A percentile compares a stretch with the other conserved stretches of the same genome.
Evolutionary conservation across 2,329 filamentous ascomycete genomes (phyloP).

Genomic region (Colletotrichum sp.): DNA sequence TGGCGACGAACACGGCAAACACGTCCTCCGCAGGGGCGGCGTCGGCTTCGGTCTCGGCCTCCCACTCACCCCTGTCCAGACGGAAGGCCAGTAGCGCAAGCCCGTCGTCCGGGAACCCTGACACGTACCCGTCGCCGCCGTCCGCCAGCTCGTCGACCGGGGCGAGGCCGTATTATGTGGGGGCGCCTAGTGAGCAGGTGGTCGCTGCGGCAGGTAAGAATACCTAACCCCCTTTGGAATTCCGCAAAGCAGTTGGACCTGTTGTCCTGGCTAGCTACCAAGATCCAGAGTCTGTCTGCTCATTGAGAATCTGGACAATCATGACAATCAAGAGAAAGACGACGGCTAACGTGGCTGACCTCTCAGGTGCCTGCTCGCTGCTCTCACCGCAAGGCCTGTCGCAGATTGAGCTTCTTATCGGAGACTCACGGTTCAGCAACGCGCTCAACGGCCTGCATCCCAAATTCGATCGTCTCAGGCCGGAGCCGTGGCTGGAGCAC

Average conservation of each 20-base stretch:
- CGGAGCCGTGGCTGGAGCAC: neutral
- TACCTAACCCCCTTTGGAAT: neutral
- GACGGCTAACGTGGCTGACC: neutral
- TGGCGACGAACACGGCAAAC: neutral
- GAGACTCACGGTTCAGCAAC: conserved; percentile 7
- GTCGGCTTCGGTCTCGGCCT: conserved; percentile 27
- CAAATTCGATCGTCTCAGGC: neutral
- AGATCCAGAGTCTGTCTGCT: neutral
- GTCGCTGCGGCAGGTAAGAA: conserved; percentile 8
- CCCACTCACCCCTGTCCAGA: conserved; percentile 2
- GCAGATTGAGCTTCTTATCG: conserved; percentile 13
- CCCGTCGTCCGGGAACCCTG: conserved; percentile 2
- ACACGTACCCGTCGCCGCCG: conserved; percentile 7
- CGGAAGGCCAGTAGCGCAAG: conserved; percentile 10
- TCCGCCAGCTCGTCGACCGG: conserved; percentile 10
- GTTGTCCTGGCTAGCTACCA: neutral
- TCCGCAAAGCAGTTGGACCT: neutral
- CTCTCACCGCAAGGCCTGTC: neutral
- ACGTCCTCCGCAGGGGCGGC: conserved; percentile 5
- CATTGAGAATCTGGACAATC: neutral
- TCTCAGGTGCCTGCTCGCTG: conserved; percentile 8
- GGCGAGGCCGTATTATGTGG: conserved; percentile 7
- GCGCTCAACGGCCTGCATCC: neutral
- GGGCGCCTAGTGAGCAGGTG: neutral
- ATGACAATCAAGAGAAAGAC: neutral